Evolutionary conservation across 352 stramenopile species (phyloP).

Genomic region (Peronosclerospora sorghi): DNA sequence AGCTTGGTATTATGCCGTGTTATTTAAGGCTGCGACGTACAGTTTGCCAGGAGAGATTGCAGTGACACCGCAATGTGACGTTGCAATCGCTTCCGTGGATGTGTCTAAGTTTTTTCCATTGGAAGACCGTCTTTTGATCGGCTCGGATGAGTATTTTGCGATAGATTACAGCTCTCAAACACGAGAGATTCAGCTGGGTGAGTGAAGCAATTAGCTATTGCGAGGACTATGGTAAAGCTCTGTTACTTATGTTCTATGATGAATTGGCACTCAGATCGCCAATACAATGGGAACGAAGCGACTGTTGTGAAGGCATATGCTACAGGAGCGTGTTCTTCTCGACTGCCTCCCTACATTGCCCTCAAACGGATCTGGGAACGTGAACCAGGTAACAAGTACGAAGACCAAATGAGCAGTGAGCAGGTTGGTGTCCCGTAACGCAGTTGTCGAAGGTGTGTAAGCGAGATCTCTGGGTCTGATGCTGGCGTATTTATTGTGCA

Average conservation of each 20-base stretch:
- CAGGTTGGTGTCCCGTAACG: conserved; percentile 44
- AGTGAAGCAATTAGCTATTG: too few species aligned
- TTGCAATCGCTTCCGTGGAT: conserved; percentile 33
- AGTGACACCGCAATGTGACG: conserved; percentile 25
- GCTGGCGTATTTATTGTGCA: conserved; percentile 11
- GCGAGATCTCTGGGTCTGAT: not conserved
- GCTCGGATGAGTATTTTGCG: conserved; percentile 39
- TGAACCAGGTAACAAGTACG: conserved; percentile 72
- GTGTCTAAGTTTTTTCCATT: conserved; percentile 49
- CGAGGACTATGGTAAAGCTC: not conserved
- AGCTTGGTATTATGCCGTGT: conserved; percentile 65
- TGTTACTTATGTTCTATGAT: conserved; percentile 2
- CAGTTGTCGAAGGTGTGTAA: too few species aligned
- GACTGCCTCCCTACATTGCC: conserved; percentile 46
- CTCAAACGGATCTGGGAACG: conserved; percentile 62
- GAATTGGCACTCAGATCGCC: conserved; percentile 31
- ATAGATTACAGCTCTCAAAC: conserved; percentile 27
- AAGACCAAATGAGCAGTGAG: conserved; percentile 66
- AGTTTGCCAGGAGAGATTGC: conserved; percentile 37
- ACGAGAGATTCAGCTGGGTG: conserved; percentile 37
- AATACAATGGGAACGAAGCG: conserved; percentile 38
- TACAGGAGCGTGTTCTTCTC: conserved; percentile 26
- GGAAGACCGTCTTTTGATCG: conserved; percentile 48
- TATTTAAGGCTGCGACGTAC: conserved; percentile 48
- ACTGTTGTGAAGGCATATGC: conserved; percentile 38